Percentiles rank a stretch among this genome's conserved stretches.
phyloP scores from a whole-genome alignment of 306 rosid species.

The Prunus mira region DNA sequence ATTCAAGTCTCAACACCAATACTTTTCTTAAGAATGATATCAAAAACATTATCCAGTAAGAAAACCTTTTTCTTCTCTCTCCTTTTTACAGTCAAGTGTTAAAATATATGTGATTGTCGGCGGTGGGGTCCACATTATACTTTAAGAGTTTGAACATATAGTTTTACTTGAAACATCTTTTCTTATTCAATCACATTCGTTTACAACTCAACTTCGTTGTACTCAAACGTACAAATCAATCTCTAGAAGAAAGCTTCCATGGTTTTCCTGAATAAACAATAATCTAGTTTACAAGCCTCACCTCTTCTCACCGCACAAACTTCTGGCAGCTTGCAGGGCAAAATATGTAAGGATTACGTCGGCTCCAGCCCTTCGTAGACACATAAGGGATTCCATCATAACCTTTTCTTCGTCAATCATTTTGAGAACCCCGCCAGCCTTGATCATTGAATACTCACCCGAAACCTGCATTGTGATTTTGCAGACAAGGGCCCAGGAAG shows the following conservation, averaged over 20 bases:
- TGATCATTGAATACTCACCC: conserved; percentile 96
- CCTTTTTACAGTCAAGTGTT: too few relatives aligned
- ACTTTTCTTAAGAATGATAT: too few relatives aligned
- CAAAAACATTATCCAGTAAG: too few relatives aligned
- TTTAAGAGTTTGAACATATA: too few relatives aligned
- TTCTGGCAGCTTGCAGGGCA: conserved; percentile 82
- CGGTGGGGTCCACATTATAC: too few relatives aligned
- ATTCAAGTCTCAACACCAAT: too few relatives aligned
- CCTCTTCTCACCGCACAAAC: conserved; percentile 80
- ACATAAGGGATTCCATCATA: conserved; percentile 88
- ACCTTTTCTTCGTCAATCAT: conserved; percentile 94
- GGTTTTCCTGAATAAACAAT: neutral
- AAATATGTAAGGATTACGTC: conserved; percentile 83
- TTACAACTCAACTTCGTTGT: neutral
- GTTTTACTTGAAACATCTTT: neutral
- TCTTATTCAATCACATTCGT: neutral
- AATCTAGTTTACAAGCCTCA: conserved; percentile 22
- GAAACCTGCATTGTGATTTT: conserved; percentile 56
- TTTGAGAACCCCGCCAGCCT: conserved; percentile 80
- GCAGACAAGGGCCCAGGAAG: neutral
- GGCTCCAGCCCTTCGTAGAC: conserved; percentile 97
- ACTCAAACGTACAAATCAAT: neutral
- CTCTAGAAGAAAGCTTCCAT: conserved; percentile 10
- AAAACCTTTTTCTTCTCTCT: too few relatives aligned
- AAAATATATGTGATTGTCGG: too few relatives aligned